These are phyloP conservation scores for Phytophthora gonapodyides DNA, from an alignment of 352 stramenopile genomes.

Conservation along the genomic window DNA sequence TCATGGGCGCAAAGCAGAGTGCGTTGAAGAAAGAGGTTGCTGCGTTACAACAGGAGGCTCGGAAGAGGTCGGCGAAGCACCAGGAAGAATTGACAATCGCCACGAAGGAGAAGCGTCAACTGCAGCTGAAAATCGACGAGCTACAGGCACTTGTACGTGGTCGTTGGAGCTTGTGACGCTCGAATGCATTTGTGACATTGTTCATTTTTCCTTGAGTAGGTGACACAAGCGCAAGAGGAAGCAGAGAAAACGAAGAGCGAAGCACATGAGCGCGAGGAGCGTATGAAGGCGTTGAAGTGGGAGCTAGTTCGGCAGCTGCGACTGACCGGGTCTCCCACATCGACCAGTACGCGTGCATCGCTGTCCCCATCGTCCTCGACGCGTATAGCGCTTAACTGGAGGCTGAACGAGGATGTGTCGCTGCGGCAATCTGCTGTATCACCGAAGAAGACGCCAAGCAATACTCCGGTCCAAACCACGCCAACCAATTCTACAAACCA, in stretches of 20 bases:
- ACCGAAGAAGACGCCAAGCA: conserved; percentile 7
- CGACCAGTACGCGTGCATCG: conserved; percentile 18
- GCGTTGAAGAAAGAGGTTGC: conserved; percentile 65
- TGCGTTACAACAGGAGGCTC: conserved; percentile 46
- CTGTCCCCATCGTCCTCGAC: conserved; percentile 31
- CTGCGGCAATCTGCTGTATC: conserved; percentile 35
- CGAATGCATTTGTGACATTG: neutral
- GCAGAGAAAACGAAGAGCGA: conserved; percentile 45
- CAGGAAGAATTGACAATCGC: conserved; percentile 42
- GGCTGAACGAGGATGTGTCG: conserved; percentile 51
- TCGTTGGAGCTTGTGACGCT: neutral
- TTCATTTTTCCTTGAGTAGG: conserved; percentile 24
- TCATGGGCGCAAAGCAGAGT: conserved; percentile 62
- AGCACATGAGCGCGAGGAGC: conserved; percentile 54
- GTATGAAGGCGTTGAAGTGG: conserved; percentile 77
- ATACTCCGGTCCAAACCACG: neutral
- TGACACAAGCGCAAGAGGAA: conserved; percentile 57
- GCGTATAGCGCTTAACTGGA: conserved; percentile 54
- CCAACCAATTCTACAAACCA: no score
- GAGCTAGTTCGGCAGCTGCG: conserved; percentile 65
- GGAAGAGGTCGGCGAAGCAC: conserved; percentile 36
- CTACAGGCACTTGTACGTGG: conserved; percentile 53
- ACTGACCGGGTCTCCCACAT: conserved; percentile 26
- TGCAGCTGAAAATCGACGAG: conserved; percentile 60
- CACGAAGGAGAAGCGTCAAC: conserved; percentile 52